Percentiles rank a stretch among this genome's conserved stretches.
phyloP scores from a whole-genome alignment of 1,139 yeast genomes.

The Diutina mesorugosa region DNA sequence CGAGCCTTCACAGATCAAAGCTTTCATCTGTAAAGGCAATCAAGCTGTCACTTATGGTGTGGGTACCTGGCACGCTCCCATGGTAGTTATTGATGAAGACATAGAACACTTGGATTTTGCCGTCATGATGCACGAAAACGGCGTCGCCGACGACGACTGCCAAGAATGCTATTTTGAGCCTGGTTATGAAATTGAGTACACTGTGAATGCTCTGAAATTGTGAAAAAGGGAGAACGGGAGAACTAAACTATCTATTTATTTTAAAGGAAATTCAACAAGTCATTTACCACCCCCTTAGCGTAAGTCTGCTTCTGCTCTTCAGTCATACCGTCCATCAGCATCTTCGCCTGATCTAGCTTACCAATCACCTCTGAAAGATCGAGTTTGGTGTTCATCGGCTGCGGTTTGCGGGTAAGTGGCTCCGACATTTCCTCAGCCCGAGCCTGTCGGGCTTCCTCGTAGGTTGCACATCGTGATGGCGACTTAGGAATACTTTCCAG shows the following conservation, averaged over 20 bases:
- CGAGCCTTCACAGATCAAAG: conserved; percentile 42
- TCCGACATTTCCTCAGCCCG: conserved; percentile 5
- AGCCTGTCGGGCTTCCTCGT: conserved; percentile 19
- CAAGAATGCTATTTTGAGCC: conserved; percentile 67
- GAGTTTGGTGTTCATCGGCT: conserved; percentile 2
- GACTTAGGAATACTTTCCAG: neutral
- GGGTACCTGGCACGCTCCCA: conserved; percentile 75
- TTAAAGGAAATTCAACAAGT: conserved; percentile 24
- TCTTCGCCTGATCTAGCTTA: conserved; percentile 20
- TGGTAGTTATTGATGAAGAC: conserved; percentile 57
- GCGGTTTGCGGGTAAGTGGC: neutral
- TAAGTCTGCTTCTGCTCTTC: conserved; percentile 16
- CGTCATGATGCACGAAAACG: conserved; percentile 75
- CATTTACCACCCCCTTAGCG: conserved; percentile 22
- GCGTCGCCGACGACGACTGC: conserved; percentile 67
- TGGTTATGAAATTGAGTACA: conserved; percentile 31
- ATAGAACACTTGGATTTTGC: conserved; percentile 60
- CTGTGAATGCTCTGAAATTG: conserved; percentile 4
- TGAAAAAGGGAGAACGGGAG: neutral
- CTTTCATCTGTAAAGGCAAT: conserved; percentile 68
- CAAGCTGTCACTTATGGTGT: conserved; percentile 84
- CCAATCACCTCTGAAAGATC: conserved; percentile 18
- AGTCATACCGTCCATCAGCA: conserved; percentile 12
- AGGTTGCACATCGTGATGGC: conserved; percentile 4
- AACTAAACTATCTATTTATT: neutral